Evolutionary conservation across 768 basidiomycete genomes (phyloP).

Genomic region (Leucosporidium yakuticum): DNA sequence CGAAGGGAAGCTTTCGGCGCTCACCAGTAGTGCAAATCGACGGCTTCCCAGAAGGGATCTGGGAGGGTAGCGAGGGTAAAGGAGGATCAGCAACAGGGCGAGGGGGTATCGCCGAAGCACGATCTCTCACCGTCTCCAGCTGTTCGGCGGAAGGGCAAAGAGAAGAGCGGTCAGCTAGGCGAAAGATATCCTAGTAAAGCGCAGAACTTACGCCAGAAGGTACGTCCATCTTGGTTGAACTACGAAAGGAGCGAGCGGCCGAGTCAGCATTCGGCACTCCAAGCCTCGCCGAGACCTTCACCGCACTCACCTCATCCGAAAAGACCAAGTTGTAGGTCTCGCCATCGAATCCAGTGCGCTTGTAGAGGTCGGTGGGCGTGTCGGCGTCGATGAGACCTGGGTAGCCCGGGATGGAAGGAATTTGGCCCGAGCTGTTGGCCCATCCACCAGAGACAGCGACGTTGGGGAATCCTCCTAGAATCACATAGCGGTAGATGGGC

Average conservation of each 20-base stretch:
- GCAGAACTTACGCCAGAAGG: constrained; percentile 52
- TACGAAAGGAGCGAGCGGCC: not conserved
- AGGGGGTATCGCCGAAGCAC: not conserved
- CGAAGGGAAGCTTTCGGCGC: not conserved
- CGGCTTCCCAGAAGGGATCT: constrained; percentile 50
- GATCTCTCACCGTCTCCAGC: not conserved
- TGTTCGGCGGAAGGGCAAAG: too few species aligned
- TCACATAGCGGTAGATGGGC: constrained; percentile 53
- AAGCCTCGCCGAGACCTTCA: too few species aligned
- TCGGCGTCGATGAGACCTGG: constrained; percentile 57
- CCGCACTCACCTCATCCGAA: constrained; percentile 56
- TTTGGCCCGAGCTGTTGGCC: constrained; percentile 75
- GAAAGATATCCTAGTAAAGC: too few species aligned
- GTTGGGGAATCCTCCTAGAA: not conserved
- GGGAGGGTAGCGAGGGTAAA: constrained; percentile 37
- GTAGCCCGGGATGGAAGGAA: constrained; percentile 55
- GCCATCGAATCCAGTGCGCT: constrained; percentile 58
- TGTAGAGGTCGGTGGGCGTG: constrained; percentile 30
- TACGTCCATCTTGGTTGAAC: constrained; percentile 66
- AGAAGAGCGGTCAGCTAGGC: too few species aligned
- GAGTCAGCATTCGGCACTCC: not conserved
- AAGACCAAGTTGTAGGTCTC: constrained; percentile 74
- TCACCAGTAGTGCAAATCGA: constrained; percentile 34
- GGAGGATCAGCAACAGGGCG: not conserved
- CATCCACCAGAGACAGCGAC: constrained; percentile 49